Conservation (phyloP, 768 basidiomycete species). For the Xanthoconium purpureum region DNA sequence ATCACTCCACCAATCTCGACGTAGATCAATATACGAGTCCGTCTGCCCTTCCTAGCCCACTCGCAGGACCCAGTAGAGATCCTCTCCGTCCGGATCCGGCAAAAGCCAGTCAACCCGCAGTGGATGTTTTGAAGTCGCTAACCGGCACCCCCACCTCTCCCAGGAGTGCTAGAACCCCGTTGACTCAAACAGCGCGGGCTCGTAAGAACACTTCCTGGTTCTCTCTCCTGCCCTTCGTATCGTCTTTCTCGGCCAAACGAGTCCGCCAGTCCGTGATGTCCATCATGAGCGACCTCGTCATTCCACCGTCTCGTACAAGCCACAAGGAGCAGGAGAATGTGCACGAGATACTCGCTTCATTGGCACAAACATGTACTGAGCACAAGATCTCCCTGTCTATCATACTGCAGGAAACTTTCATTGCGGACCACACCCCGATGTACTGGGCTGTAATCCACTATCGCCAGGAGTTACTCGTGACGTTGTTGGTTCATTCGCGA, state of each 20-base stretch:
- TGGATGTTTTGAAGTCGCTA: neutral
- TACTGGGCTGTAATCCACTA: slow-evolving; percentile 37
- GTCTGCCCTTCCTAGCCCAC: neutral
- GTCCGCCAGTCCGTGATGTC: slow-evolving; percentile 50
- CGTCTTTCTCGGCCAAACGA: slow-evolving; percentile 38
- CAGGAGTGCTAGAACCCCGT: neutral
- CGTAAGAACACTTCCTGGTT: slow-evolving; percentile 28
- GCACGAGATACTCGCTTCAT: slow-evolving; percentile 51
- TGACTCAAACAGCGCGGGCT: neutral
- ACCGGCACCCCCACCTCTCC: neutral
- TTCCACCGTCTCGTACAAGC: slow-evolving; percentile 1
- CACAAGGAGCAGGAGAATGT: slow-evolving; percentile 14
- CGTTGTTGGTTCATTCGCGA: slow-evolving; percentile 50
- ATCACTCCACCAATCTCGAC: neutral
- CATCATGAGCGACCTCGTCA: slow-evolving; percentile 52
- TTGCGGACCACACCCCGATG: slow-evolving; percentile 28
- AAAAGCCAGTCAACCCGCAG: neutral
- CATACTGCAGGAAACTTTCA: slow-evolving; percentile 25
- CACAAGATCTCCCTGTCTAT: slow-evolving; percentile 42
- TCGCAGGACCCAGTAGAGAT: neutral
- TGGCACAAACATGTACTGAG: slow-evolving; percentile 54
- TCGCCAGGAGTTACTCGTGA: slow-evolving; percentile 39
- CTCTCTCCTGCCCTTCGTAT: slow-evolving; percentile 26
- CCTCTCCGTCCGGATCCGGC: too few species aligned
- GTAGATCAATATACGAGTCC: neutral